Evolutionary conservation across 176 grass and related monocot species (phyloP), one percentile per base, ranked within the genome.

Genomic region (Neostapfia colusana): DNA sequence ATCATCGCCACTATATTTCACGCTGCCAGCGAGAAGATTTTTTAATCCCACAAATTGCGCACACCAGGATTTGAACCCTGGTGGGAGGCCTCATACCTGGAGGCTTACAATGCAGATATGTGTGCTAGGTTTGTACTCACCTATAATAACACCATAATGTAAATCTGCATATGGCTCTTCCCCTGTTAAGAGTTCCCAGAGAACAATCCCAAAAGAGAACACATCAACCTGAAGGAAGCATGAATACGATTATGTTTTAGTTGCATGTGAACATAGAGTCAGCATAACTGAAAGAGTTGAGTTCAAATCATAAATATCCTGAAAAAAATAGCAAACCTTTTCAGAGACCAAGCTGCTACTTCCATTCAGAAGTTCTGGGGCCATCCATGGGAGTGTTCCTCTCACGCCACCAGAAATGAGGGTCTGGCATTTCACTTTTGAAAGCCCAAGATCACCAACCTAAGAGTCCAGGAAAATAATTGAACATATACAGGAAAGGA

Each of bases 381-480:
- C 96, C 87, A 99, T 99, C 89, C 92, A 99, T 61, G 96, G 96
- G 40, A 99, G 73, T 2, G 96, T 95, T 88, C 96, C 96, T 50
- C 92, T 85, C 54, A 99, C 89, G 20, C 92, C 96, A 69, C 96
- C 96, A 44, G 96, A 99, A 43, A 99, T 95, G 41, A 99, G 81
- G 17, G 96, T 99, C 79, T 99, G 87, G 31, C 88, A 92, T 65
- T 99, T 99, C 1, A 95, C 96, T 87, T 92, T 99, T 63, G 96
- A 95, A 83, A 99, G 85, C 39, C 92, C 92, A 79, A 99, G 90
- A 87, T 99, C 96, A 78, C 96, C 92, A 65, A 99, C 92, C 96
- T 99, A 69, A 56, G 81, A 51, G 60, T 64, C 62, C 11, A 56
- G 16, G 40, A 43, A 16, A 73, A 78, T 23, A 56, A 56, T 56